Evolutionary conservation across 1,284 basidiomycete species (phyloP).

Genomic region (Violaceomyces palustris): DNA sequence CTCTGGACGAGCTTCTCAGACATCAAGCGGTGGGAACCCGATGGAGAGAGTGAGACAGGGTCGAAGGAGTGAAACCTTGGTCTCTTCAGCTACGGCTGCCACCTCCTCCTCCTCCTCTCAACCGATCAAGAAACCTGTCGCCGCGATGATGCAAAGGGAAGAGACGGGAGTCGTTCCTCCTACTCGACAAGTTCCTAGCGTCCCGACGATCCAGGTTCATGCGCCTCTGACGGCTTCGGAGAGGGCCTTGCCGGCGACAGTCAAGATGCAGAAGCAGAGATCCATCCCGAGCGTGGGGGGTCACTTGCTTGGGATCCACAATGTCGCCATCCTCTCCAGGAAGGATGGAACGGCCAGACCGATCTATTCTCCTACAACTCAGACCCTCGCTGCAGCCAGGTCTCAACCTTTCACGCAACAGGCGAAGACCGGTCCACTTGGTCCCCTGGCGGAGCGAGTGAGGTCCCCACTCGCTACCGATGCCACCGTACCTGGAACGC

Average conservation of each 20-base stretch:
- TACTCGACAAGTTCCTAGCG: neutral
- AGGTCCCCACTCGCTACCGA: too few species aligned
- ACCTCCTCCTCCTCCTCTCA: neutral
- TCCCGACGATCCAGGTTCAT: neutral
- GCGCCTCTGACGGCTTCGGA: neutral
- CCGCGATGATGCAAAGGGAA: neutral
- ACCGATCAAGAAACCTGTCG: neutral
- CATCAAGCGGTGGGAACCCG: neutral
- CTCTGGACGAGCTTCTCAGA: neutral
- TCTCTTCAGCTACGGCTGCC: neutral
- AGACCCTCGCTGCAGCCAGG: slow-evolving; percentile 21
- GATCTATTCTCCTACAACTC: slow-evolving; percentile 32
- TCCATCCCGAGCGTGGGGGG: slow-evolving; percentile 12
- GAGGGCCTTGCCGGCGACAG: neutral
- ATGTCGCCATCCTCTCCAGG: slow-evolving; percentile 8
- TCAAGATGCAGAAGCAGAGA: neutral
- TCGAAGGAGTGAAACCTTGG: neutral
- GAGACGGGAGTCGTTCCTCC: neutral
- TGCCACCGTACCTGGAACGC: too few species aligned
- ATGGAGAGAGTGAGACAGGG: neutral
- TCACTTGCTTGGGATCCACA: slow-evolving; percentile 10
- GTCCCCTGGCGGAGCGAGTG: too few species aligned
- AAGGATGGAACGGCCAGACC: slow-evolving; percentile 20
- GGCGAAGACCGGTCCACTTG: too few species aligned
- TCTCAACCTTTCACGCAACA: too few species aligned